phyloP scores from a whole-genome alignment of 176 grass and related monocot genomes.

The maize (Zea mays) region DNA sequence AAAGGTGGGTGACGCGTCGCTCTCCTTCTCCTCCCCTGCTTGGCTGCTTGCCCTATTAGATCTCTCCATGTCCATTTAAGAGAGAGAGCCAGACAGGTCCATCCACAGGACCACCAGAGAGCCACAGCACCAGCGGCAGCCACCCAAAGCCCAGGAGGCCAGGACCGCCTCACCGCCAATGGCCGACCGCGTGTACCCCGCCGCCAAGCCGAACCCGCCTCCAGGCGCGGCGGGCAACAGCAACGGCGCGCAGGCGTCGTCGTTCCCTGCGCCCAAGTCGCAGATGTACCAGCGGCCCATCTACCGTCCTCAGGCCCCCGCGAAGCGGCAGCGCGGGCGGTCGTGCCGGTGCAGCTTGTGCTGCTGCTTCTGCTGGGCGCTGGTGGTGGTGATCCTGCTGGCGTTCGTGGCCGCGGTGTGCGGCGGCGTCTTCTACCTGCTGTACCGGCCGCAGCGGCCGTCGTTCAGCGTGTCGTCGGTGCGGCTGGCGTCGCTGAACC shows the following conservation, averaged over 20 bases:
- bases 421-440: conserved; percentile 69
- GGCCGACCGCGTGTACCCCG: conserved; percentile 75
- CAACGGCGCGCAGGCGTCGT: not conserved
- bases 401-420: conserved; percentile 57
- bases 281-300: conserved; percentile 78
- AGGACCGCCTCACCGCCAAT: not conserved
- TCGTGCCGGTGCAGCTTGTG: conserved; percentile 64
- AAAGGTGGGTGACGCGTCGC: conserved; percentile 50
- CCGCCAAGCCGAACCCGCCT: conserved; percentile 69
- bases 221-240: conserved; percentile 31
- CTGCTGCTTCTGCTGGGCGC: conserved; percentile 71
- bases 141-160: not conserved
- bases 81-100: not conserved
- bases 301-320: conserved; percentile 52
- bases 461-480: conserved; percentile 64
- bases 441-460: conserved; percentile 86
- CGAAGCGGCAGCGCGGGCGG: conserved; percentile 46
- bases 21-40: not conserved
- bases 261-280: conserved; percentile 56
- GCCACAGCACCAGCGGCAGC: not conserved
- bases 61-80: conserved; percentile 15
- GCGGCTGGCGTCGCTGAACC: conserved; percentile 55
- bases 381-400: conserved; percentile 52
- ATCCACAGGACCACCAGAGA: conserved; percentile 3
- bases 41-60: conserved; percentile 34